Evolutionary conservation across 129 eudicot species (phyloP).

Genomic region (Glebionis coronaria): DNA sequence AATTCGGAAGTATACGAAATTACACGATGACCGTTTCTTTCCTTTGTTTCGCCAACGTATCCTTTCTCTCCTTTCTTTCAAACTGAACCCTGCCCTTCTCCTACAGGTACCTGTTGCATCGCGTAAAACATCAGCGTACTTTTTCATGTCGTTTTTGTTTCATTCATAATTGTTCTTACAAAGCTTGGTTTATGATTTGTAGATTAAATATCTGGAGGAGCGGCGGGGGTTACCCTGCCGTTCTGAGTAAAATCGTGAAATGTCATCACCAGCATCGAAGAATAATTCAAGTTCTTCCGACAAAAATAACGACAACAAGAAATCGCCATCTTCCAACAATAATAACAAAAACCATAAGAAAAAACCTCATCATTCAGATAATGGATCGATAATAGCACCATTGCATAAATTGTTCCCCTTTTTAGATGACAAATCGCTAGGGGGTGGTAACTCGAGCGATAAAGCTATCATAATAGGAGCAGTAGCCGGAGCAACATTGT

Average conservation of each 20-base stretch:
- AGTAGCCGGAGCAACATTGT: constrained; percentile 44
- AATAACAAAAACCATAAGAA: constrained; percentile 5
- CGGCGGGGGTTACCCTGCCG: constrained; percentile 37
- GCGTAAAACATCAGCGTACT: not conserved
- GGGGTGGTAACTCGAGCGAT: constrained; percentile 17
- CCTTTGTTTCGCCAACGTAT: constrained; percentile 21
- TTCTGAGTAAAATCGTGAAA: constrained; percentile 23
- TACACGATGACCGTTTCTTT: constrained; percentile 15
- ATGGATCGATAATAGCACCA: constrained; percentile 13
- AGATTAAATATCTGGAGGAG: constrained; percentile 46
- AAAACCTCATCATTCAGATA: constrained; percentile 1
- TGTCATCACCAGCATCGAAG: constrained; percentile 36
- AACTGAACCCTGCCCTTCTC: constrained; percentile 65
- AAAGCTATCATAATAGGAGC: constrained; percentile 46
- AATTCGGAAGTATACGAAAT: constrained; percentile 36
- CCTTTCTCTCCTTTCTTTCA: constrained; percentile 30
- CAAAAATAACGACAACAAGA: not conserved
- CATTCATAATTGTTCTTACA: not conserved
- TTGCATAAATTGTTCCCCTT: constrained; percentile 1
- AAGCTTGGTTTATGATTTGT: constrained; percentile 10
- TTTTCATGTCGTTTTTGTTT: not conserved
- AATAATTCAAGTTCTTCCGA: constrained; percentile 22
- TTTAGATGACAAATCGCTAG: not conserved
- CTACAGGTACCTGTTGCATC: constrained; percentile 39
- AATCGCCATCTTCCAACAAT: constrained; percentile 17